Evolutionary conservation across 805 yeast species (phyloP), one percentile per base, ranked within the genome.

Genomic region (Lipomyces yamadae): DNA sequence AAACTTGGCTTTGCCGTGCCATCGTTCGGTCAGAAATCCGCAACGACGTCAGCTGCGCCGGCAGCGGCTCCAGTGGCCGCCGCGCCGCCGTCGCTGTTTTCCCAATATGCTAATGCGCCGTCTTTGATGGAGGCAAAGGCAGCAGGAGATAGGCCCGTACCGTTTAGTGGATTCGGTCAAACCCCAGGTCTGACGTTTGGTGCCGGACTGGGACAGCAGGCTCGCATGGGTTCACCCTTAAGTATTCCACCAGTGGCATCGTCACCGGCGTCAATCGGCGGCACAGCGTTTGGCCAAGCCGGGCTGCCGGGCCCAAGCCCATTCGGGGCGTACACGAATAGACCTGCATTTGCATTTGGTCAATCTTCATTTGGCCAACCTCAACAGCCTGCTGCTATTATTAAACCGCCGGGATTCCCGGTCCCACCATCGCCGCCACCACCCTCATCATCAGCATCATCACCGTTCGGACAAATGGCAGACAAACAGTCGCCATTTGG

Each of bases 351-450:
- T 10, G 15, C 58, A 7, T 61, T 61, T 33, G 64, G 62, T 24
- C 45, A 50, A 35, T 18, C 69, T 29, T 39, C 72, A 5, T 58
- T 63, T 13, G 65, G 62, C 18, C 35, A 65, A 35, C 39, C 62
- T n/a, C 18, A 6, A 2, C 15, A 11, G 18, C 48, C 24, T 5
- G 18, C 13, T 5, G 24, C 48, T 42, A 18, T 18, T 5, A n/a
- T 42, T 7, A 42, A 13, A 42, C 48, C 48, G 5, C 48, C 48
- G 4, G 48, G 48, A 6, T 42, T 42, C 48, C 48, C 48, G 2
- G 48, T 42, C 6, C 48, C 48, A 42, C 24, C 48, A 8, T 7
- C 15, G n/a, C 48, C 48, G 65, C 54, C 15, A 8, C 56, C 24
- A 30, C n/a, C 2, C 10, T 30, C 55, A 18, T 15, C 72, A 52